Percentiles rank a stretch among this genome's conserved stretches.
Conservation (phyloP, 352 stramenopile genomes). For the Pythium phragmiticola region DNA sequence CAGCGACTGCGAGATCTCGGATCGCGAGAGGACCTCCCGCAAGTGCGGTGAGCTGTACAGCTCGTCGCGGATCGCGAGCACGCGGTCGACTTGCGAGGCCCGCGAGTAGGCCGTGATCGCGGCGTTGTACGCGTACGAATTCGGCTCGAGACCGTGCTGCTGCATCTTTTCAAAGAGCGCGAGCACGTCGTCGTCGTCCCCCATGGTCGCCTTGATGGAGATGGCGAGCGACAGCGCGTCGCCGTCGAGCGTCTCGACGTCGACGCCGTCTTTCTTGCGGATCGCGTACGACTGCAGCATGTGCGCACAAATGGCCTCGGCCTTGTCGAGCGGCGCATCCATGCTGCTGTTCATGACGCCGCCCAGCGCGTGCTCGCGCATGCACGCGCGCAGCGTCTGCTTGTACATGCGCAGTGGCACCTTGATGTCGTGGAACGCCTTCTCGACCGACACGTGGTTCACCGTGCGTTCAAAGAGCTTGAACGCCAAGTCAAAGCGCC, state of each 20-base stretch:
- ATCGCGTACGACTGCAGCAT: constrained; percentile 50
- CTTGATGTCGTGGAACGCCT: constrained; percentile 14
- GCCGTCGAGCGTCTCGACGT: constrained; percentile 40
- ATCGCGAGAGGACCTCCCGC: constrained; percentile 33
- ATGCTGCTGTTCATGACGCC: constrained; percentile 23
- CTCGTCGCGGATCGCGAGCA: constrained; percentile 51
- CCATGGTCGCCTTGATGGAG: constrained; percentile 66
- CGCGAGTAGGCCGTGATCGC: constrained; percentile 74
- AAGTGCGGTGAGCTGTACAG: constrained; percentile 11
- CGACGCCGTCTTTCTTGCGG: not conserved
- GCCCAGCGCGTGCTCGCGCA: constrained; percentile 39
- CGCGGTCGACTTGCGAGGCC: constrained; percentile 43
- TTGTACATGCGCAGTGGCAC: constrained; percentile 76
- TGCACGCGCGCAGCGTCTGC: constrained; percentile 45
- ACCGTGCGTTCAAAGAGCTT: constrained; percentile 60
- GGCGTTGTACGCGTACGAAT: constrained; percentile 78
- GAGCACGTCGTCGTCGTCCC: constrained; percentile 75
- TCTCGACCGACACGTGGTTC: constrained; percentile 43
- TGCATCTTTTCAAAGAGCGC: constrained; percentile 77
- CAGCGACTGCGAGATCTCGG: constrained; percentile 59
- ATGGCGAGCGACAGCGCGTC: constrained; percentile 78
- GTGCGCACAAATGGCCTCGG: constrained; percentile 57
- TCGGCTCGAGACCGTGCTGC: constrained; percentile 50
- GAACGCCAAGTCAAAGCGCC: constrained; percentile 45
- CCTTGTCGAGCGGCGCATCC: constrained; percentile 37